Evolutionary conservation across 1,139 yeast genomes (phyloP).

Genomic region (Blastobotrys petasosporus): DNA sequence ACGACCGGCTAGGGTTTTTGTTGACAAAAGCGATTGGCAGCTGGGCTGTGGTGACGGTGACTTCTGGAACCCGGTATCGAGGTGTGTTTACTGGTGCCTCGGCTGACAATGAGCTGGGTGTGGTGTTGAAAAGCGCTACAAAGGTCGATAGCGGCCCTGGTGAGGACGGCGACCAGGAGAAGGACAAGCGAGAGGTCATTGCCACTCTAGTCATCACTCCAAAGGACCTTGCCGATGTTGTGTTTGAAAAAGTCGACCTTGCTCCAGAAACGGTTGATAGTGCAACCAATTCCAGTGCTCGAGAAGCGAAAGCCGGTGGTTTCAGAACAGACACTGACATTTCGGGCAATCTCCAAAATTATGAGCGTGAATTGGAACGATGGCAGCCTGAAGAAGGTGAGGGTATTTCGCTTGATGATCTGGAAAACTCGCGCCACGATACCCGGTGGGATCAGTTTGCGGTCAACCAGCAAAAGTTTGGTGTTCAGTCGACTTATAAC

Average conservation of each 20-base stretch:
- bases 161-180: slow-evolving; percentile 33
- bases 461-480: slow-evolving; percentile 81
- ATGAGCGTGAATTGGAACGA: slow-evolving; percentile 68
- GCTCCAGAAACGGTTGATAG: slow-evolving; percentile 21
- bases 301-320: slow-evolving; percentile 15
- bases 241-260: slow-evolving; percentile 43
- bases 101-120: slow-evolving; percentile 42
- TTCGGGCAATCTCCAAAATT: slow-evolving; percentile 39
- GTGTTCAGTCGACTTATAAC: slow-evolving; percentile 79
- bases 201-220: slow-evolving; percentile 49
- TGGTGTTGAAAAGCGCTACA: slow-evolving; percentile 49
- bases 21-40: slow-evolving; percentile 54
- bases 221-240: slow-evolving; percentile 61
- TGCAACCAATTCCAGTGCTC: slow-evolving; percentile 9
- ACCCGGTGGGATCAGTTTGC: slow-evolving; percentile 93
- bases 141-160: slow-evolving; percentile 38
- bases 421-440: slow-evolving; percentile 21
- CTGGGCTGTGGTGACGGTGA: slow-evolving; percentile 50
- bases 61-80: slow-evolving; percentile 53
- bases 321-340: slow-evolving; percentile 88
- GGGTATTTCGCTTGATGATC: slow-evolving; percentile 32
- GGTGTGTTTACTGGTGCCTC: slow-evolving; percentile 53
- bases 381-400: slow-evolving; percentile 73
- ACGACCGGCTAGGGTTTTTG: slow-evolving; percentile 46
- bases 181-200: slow-evolving; percentile 37